Base-by-base conservation (phyloP, 495 filamentous ascomycete genomes). In the Aspergillus indologenus region DNA sequence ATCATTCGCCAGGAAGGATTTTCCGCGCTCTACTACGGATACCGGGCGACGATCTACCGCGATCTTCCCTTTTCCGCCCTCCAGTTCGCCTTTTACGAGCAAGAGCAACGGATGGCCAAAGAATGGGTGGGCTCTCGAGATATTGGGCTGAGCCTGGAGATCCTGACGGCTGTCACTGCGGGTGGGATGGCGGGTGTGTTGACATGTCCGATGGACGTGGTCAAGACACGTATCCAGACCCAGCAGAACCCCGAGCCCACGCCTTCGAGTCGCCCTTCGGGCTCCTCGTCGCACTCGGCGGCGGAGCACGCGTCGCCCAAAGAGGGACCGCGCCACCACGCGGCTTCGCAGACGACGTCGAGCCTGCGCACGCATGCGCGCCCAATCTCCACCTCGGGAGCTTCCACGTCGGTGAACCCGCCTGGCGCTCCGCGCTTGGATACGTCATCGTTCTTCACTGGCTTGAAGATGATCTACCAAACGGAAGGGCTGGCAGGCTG, bases 71-170 rank as follows among this genome's bases (percentile, higher is more conserved):
- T 96, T 69, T 96, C 91, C 12, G 94, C 94, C 0, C 75, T 98
- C 8, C 93, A 97, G 69, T 98, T 98, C 72, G 91, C 95, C 54
- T 98, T 98, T 70, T 98, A 97, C 72, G 94, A 98, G 72, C 90
- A 97, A 71, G 91, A 89, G 65, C 93, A 92, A 60, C 82, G 75
- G 19, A 81, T 89, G 80, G 92, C 94, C 1, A 89, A 85, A 65
- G 65, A 85, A 53, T 96, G 85, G 81, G 75, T 82, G 26, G 87
- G 82, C 0, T 85, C 84, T 43, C 78, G 83, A 47, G 89, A 96
- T 53, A 94, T 98, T 55, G 95, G 95, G 0, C 67, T 94, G 57
- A 79, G 85, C 5, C 67, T 96, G 48, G 95, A 98, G 71, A 87
- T 98, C 54, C 68, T 92, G 40, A 98, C 94, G 3, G 94, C 90